A percentile compares a stretch with the other conserved stretches of the same genome.
Evolutionary conservation across 108 stramenopile species (phyloP).

Genomic region (Hondaea fermentalgiana): DNA sequence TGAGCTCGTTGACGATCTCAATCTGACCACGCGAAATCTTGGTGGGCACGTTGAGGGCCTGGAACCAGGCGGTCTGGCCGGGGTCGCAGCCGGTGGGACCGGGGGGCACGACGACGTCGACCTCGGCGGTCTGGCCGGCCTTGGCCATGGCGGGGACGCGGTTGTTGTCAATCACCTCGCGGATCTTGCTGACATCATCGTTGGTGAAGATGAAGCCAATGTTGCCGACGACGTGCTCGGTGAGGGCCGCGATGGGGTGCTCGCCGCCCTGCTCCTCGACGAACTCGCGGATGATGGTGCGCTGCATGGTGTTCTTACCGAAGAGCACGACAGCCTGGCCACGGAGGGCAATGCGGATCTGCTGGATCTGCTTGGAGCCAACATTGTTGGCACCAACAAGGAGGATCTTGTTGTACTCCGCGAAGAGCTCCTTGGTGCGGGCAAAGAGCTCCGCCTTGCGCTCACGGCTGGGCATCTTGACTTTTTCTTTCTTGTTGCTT

Average conservation of each 20-base stretch:
- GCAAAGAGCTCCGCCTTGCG: constrained; percentile 18
- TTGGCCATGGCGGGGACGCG: constrained; percentile 83
- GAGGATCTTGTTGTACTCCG: constrained; percentile 65
- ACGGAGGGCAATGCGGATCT: constrained; percentile 78
- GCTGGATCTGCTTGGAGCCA: constrained; percentile 91
- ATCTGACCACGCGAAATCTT: constrained; percentile 81
- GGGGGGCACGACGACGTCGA: constrained; percentile 84
- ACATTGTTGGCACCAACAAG: constrained; percentile 94
- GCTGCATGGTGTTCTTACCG: constrained; percentile 99
- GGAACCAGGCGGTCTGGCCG: constrained; percentile 99
- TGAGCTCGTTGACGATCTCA: constrained; percentile 90
- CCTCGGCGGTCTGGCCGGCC: constrained; percentile 84
- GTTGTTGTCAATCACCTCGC: constrained; percentile 55
- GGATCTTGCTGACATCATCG: constrained; percentile 77
- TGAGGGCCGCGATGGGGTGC: constrained; percentile 66
- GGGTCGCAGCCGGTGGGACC: constrained; percentile 99
- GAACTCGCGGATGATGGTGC: constrained; percentile 83
- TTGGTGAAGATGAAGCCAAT: constrained; percentile 99
- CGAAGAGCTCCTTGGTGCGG: constrained; percentile 14
- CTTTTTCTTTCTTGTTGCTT: background rate
- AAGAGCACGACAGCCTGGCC: constrained; percentile 86
- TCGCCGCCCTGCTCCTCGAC: constrained; percentile 74
- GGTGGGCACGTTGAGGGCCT: constrained; percentile 95
- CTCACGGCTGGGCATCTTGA: constrained; percentile 1
- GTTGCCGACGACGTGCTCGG: constrained; percentile 75